Evolutionary conservation across 2,329 filamentous ascomycete genomes (phyloP), one percentile per base, ranked within the genome.

Genomic region (Pseudogymnoascus sp.): DNA sequence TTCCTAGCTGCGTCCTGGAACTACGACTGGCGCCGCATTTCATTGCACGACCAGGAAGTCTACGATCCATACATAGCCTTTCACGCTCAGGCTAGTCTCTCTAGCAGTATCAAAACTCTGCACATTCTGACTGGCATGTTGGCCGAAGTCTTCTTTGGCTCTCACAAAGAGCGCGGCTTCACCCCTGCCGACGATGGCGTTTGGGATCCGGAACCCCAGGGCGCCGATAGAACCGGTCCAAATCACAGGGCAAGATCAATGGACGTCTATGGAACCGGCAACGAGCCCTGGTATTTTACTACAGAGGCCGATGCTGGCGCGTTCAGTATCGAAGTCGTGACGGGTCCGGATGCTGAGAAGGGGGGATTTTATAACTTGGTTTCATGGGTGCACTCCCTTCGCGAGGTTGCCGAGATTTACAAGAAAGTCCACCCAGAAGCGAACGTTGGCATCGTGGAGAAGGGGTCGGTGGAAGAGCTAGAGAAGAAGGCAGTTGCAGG

Each of bases 41-140:
- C 64, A 11, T 67, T 75, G 2, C 70, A 72, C 18, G 66, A 71
- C 8, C 64, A 70, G 31, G 72, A 75, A 59, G 63, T 63, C n/a
- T 77, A 77, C 64, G 73, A 76, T 62, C 37, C 69, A 0, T 69
- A 70, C 63, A 72, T 74, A 14, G 64, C 69, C n/a, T 76, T 77
- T 49, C 63, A 67, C n/a, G 65, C 70, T 2, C 70, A 74, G 1
- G 72, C 66, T n/a, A 66, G 66, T 8, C 58, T 72, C 11, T 70
- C 69, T 2, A 69, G 65, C 23, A 40, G 55, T 3, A 68, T 76
- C 33, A 70, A 70, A 12, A 71, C 73, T 2, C 63, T 75, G 16
- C 72, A 72, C 61, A 67, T 72, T 37, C 66, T 75, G 40, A 71
- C 67, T 18, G 74, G 74, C 4, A 63, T 69, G 9, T 62, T 74